Base-by-base conservation (phyloP, 345 rosid genomes). In the Citrus sp. region DNA sequence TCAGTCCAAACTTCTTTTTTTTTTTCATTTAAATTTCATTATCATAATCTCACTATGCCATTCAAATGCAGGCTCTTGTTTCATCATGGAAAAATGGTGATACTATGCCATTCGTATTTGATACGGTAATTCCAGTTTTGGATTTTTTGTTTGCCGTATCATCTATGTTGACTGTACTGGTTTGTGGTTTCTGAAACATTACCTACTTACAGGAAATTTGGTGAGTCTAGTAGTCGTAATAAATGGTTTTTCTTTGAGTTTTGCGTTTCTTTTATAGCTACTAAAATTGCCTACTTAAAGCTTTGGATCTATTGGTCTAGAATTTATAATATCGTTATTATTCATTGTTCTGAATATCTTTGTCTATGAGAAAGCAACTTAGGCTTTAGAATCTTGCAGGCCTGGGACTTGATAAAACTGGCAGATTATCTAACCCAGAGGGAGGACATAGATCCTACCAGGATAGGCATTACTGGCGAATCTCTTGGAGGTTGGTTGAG, bases 41-140 rank as follows among this genome's bases (percentile, higher is more conserved):
- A 12, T 70, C 28, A 61, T 60, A 74, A 85, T 38, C 24, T 59
- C 32, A 51, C 65, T 32, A 49, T 71, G 32, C 28, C 61, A 70
- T 83, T 81, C 56, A 27, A 82, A 13, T 86, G 85, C 88, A 96
- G 99, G 98, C 94, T 78, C 92, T 96, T 74, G 83, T 94, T 18
- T 90, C 97, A 72, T 86, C 98, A 32, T 96, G 99, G 98, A 90
- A 71, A 80, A 87, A 82, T 14, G 97, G 98, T 63, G 88, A 89
- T 70, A 91, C 92, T 35, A 91, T 95, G 99, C 98, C 99, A 49
- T 95, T 95, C 82, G 85, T 95, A 85, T 93, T 84, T 84, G 98
- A 92, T 84, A 89, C 94, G 78, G 98, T 92, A 84, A 78, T 66
- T 77, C 60, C 62, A 51, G 49, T 51, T 14, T 84, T 59, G 6